Percentiles rank a stretch among this genome's conserved stretches.
Evolutionary conservation across 2,329 filamentous ascomycete species (phyloP).

Genomic region (Curvularia lunata): DNA sequence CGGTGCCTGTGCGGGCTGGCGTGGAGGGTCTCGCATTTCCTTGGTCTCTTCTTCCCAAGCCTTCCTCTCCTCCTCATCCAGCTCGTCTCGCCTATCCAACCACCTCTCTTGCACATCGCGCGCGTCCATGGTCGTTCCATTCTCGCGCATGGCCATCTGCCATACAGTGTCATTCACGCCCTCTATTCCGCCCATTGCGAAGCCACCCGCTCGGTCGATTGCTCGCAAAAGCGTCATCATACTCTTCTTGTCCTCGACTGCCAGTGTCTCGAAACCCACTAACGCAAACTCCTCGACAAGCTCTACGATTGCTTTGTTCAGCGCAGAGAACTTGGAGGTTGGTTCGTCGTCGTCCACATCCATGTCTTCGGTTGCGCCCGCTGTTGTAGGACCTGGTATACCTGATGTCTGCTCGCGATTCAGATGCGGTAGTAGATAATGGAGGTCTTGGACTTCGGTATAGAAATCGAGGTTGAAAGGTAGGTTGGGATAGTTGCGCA

Average conservation of each 20-base stretch:
- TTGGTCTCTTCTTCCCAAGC: constrained; percentile 78
- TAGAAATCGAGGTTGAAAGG: constrained; percentile 98
- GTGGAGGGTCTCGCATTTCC: constrained; percentile 37
- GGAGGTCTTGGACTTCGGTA: constrained; percentile 93
- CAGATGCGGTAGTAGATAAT: constrained; percentile 80
- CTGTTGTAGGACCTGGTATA: constrained; percentile 40
- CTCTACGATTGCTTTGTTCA: constrained; percentile 86
- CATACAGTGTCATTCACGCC: constrained; percentile 96
- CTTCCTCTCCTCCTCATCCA: constrained; percentile 78
- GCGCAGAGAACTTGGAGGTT: constrained; percentile 72
- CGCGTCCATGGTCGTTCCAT: constrained; percentile 74
- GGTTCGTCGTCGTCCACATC: constrained; percentile 51
- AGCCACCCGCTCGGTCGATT: constrained; percentile 90
- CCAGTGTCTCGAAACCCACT: constrained; percentile 89
- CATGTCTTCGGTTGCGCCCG: constrained; percentile 50
- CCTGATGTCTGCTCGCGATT: constrained; percentile 69
- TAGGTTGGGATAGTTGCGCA: constrained; percentile 80
- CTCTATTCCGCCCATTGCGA: constrained; percentile 88
- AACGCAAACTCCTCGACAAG: constrained; percentile 89
- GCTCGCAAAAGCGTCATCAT: constrained; percentile 92
- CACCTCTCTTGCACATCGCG: constrained; percentile 94
- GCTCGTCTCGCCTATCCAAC: constrained; percentile 88
- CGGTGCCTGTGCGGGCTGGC: constrained; percentile 2
- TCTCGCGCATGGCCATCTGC: constrained; percentile 88
- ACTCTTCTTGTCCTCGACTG: constrained; percentile 94